Evolutionary conservation across 768 basidiomycete species (phyloP).

Genomic region (Pisolithus microcarpus): DNA sequence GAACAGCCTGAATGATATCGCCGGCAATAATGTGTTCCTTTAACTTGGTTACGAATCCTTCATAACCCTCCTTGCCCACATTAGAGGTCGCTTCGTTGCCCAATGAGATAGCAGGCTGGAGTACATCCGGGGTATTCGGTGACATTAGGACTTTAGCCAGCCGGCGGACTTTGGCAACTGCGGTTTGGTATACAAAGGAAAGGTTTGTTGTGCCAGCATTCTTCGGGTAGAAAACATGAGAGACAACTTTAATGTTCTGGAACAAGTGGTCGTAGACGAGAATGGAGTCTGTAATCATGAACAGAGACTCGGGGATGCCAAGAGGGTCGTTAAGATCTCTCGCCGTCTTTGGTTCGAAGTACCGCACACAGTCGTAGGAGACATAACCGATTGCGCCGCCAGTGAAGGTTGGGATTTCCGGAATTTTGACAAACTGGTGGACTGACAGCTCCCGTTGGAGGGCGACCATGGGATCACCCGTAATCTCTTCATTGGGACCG

Average conservation of each 20-base stretch:
- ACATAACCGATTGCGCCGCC: slow-evolving; percentile 98
- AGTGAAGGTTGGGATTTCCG: slow-evolving; percentile 89
- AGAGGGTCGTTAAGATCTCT: slow-evolving; percentile 68
- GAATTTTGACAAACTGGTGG: slow-evolving; percentile 87
- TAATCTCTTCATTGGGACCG: slow-evolving; percentile 73
- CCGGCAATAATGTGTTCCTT: slow-evolving; percentile 94
- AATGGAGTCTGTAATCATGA: slow-evolving; percentile 95
- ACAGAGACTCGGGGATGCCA: slow-evolving; percentile 88
- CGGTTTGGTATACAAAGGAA: slow-evolving; percentile 82
- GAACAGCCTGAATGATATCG: slow-evolving; percentile 98
- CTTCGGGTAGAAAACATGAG: slow-evolving; percentile 85
- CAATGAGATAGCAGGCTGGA: slow-evolving; percentile 55
- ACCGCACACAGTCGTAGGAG: slow-evolving; percentile 90
- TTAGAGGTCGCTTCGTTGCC: slow-evolving; percentile 75
- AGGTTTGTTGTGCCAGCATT: slow-evolving; percentile 61
- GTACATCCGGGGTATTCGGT: slow-evolving; percentile 52
- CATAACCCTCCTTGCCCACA: slow-evolving; percentile 89
- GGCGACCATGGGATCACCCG: slow-evolving; percentile 80
- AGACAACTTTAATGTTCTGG: slow-evolving; percentile 91
- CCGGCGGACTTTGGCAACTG: slow-evolving; percentile 71
- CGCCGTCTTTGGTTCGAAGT: slow-evolving; percentile 93
- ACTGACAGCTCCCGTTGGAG: slow-evolving; percentile 81
- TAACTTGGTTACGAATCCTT: slow-evolving; percentile 81
- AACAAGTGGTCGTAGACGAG: slow-evolving; percentile 96
- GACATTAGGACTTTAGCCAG: slow-evolving; percentile 66